Percentiles rank a stretch among this genome's conserved stretches.
phyloP scores from a whole-genome alignment of 345 rosid genomes.

The Eucalyptus regnans region DNA sequence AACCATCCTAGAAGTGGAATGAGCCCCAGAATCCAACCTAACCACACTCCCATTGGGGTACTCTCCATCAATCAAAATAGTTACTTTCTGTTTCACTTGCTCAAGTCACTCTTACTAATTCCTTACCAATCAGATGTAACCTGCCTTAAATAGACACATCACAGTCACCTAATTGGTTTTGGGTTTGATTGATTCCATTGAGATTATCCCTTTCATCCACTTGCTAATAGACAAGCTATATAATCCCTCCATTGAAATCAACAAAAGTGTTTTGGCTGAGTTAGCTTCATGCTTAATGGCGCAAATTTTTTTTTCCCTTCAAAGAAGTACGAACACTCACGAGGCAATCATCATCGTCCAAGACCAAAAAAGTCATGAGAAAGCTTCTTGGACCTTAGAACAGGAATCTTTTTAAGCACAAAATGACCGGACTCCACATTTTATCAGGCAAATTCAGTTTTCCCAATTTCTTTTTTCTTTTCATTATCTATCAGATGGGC shows the following conservation, averaged over 20 bases:
- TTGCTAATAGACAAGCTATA: neutral
- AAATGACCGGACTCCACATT: neutral
- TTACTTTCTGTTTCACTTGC: neutral
- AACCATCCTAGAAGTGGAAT: conserved; percentile 1
- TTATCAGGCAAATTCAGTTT: neutral
- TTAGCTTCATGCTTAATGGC: neutral
- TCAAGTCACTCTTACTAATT: neutral
- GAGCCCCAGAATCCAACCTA: neutral
- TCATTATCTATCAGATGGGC: neutral
- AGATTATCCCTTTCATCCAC: neutral
- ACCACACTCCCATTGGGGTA: neutral
- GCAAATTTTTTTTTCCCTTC: neutral
- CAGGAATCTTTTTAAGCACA: neutral
- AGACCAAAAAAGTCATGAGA: neutral
- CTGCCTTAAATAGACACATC: neutral
- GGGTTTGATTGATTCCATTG: neutral
- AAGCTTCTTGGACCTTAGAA: neutral
- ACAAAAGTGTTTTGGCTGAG: neutral
- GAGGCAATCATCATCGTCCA: neutral
- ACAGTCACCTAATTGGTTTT: neutral
- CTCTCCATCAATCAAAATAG: neutral
- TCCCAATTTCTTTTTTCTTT: neutral
- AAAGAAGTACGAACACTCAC: neutral
- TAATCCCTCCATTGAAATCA: neutral
- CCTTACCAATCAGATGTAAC: neutral